phyloP scores from a whole-genome alignment of 768 basidiomycete genomes.

The Pleurotus giganteus region DNA sequence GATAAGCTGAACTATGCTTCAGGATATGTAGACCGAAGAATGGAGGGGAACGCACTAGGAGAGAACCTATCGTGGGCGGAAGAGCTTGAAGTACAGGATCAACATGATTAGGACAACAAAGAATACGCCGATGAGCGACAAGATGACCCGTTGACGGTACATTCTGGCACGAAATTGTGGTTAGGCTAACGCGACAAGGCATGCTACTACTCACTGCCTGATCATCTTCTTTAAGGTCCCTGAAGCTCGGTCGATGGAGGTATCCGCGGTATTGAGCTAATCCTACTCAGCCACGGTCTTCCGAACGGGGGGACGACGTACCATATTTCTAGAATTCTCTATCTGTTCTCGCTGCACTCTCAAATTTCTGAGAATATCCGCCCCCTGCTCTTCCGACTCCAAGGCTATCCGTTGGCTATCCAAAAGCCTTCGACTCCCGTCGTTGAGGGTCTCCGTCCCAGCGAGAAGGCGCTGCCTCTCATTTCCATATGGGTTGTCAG shows the following conservation, averaged over 20 bases:
- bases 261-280: constrained; percentile 79
- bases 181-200: background rate
- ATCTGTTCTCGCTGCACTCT: constrained; percentile 88
- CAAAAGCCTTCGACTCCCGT: constrained; percentile 70
- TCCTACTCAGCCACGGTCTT: background rate
- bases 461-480: constrained; percentile 72
- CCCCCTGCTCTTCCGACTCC: constrained; percentile 89
- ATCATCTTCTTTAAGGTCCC: constrained; percentile 94
- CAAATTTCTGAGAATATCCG: constrained; percentile 81
- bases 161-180: constrained; percentile 50
- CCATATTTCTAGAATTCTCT: constrained; percentile 82
- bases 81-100: constrained; percentile 64
- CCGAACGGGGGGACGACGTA: constrained; percentile 30
- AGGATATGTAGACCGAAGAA: background rate
- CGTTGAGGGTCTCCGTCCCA: constrained; percentile 69
- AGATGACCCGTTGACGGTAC: constrained; percentile 86
- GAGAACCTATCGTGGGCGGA: constrained; percentile 32
- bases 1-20: no score
- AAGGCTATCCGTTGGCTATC: constrained; percentile 87
- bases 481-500: constrained; percentile 74
- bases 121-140: constrained; percentile 72
- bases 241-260: constrained; percentile 80
- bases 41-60: constrained; percentile 31
- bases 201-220: constrained; percentile 59
- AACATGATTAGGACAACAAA: constrained; percentile 72